These are phyloP conservation scores for Nitzschia sp. DNA, from an alignment of 108 stramenopile species.

Conservation along the genomic window DNA sequence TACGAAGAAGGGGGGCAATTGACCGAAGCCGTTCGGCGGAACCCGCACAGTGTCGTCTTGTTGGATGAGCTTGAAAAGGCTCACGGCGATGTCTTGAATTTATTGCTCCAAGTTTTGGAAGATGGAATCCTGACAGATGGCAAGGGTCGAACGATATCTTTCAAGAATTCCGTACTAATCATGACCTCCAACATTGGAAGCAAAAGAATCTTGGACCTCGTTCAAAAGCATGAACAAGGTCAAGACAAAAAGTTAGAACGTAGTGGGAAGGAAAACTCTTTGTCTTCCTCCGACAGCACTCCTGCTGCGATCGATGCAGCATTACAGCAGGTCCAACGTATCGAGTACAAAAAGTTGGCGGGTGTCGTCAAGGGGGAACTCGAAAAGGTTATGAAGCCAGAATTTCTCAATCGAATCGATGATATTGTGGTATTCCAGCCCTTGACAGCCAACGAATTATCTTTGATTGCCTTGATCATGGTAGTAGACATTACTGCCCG, in stretches of 20 bases:
- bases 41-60: constrained; percentile 91
- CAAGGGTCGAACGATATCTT: constrained; percentile 94
- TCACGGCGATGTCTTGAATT: constrained; percentile 90
- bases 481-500: constrained; percentile 54
- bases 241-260: too few species aligned
- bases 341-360: constrained; percentile 50
- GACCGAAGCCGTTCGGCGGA: constrained; percentile 94
- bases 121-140: constrained; percentile 96
- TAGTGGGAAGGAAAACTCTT: constrained; percentile 33
- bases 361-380: constrained; percentile 84
- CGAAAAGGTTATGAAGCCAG: constrained; percentile 87
- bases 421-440: constrained; percentile 92
- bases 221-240: constrained; percentile 24
- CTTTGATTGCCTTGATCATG: constrained; percentile 68
- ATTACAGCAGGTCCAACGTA: constrained; percentile 19
- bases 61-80: constrained; percentile 99
- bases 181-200: constrained; percentile 95
- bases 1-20: constrained; percentile 97
- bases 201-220: constrained; percentile 53
- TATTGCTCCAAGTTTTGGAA: constrained; percentile 92
- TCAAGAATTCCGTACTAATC: constrained; percentile 93
- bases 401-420: constrained; percentile 94
- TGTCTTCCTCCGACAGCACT: constrained; percentile 9
- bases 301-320: background rate
- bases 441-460: constrained; percentile 73